These are phyloP conservation scores for Gracilaria gracilis DNA, from an alignment of 23 red algal genomes.

Conservation along the genomic window DNA sequence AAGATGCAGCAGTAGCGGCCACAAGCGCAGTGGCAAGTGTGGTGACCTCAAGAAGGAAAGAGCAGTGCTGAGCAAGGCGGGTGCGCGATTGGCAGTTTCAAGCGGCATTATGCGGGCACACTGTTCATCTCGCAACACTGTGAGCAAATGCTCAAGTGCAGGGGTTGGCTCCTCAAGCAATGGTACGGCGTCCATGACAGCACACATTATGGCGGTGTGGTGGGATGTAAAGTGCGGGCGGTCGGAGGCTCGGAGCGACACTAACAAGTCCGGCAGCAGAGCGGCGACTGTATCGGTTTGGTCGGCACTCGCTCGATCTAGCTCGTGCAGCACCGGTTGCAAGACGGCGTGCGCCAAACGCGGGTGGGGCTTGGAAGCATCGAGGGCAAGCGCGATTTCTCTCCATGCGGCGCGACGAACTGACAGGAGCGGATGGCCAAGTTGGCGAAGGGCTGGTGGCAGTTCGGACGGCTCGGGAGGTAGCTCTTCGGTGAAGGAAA, in stretches of 20 bases:
- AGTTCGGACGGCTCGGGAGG: neutral
- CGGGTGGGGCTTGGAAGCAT: neutral
- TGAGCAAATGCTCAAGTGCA: neutral
- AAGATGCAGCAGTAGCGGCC: slow-evolving; percentile 2
- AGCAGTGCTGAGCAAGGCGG: neutral
- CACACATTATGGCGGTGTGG: neutral
- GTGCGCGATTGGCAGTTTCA: neutral
- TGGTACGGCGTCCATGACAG: slow-evolving; percentile 4
- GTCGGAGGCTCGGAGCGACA: neutral
- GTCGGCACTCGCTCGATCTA: neutral
- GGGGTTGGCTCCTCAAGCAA: neutral
- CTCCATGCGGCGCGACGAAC: slow-evolving; percentile 5
- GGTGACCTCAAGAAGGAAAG: neutral
- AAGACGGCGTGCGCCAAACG: neutral
- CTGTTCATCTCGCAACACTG: slow-evolving; percentile 2
- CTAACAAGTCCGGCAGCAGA: neutral
- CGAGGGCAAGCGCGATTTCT: neutral
- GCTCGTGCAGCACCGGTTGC: neutral
- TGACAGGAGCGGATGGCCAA: neutral
- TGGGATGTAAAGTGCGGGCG: neutral
- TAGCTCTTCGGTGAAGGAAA: neutral
- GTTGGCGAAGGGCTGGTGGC: neutral
- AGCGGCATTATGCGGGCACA: neutral
- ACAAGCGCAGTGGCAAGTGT: neutral
- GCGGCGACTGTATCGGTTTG: neutral